Conservation (phyloP, 805 yeast species). For the Blastobotrys americana region DNA sequence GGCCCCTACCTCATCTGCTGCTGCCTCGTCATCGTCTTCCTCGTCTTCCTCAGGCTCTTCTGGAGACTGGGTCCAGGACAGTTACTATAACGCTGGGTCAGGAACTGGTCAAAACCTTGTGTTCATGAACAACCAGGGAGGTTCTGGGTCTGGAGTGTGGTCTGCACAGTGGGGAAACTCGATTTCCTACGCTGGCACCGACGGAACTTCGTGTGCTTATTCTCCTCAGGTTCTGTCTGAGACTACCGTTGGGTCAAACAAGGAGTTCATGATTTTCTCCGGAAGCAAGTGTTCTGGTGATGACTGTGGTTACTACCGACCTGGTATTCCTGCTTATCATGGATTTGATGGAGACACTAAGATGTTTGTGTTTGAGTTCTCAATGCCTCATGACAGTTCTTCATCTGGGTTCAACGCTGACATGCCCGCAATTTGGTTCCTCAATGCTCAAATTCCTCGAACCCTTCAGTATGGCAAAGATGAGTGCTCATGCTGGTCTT, state of each 20-base stretch:
- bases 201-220: conserved; percentile 68
- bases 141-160: conserved; percentile 35
- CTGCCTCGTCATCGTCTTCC: conserved; percentile 20
- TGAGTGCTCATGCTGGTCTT: conserved; percentile 88
- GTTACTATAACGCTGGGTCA: conserved; percentile 60
- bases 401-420: conserved; percentile 54
- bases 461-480: conserved; percentile 85
- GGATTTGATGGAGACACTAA: conserved; percentile 83
- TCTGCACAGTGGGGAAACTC: conserved; percentile 86
- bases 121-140: conserved; percentile 86
- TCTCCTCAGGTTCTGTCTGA: conserved; percentile 62
- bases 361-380: conserved; percentile 87
- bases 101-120: conserved; percentile 65
- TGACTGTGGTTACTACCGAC: conserved; percentile 80
- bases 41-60: conserved; percentile 20
- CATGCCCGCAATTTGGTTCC: conserved; percentile 98
- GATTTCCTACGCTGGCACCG: conserved; percentile 70
- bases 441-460: conserved; percentile 94
- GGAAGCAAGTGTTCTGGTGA: conserved; percentile 35
- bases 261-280: conserved; percentile 78
- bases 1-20: conserved; percentile 20
- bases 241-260: conserved; percentile 60
- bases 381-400: conserved; percentile 56
- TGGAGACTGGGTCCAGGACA: conserved; percentile 64
- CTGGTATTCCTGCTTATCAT: conserved; percentile 84